phyloP scores from a whole-genome alignment of 371 early-diverging fungal genomes.

The Mortierella sp. region DNA sequence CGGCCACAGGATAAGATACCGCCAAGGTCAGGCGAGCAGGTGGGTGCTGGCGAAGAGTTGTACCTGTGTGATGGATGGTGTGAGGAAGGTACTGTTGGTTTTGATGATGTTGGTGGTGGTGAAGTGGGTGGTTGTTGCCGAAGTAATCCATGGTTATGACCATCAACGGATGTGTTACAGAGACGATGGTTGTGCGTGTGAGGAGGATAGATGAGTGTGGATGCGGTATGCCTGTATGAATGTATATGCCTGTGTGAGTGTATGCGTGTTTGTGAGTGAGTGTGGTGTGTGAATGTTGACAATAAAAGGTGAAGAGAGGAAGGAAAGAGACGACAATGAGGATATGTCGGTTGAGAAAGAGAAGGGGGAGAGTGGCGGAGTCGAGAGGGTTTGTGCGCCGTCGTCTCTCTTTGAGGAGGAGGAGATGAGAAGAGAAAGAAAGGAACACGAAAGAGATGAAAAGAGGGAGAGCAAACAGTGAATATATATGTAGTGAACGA shows the following conservation, averaged over 20 bases:
- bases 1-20: not conserved
- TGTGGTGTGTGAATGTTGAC: not conserved
- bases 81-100: no score
- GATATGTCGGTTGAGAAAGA: not conserved
- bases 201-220: not conserved
- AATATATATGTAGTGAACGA: no score
- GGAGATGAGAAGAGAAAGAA: not conserved
- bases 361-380: not conserved
- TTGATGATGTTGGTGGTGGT: not conserved
- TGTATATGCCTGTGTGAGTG: not conserved
- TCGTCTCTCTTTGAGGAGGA: no score
- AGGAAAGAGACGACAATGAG: not conserved
- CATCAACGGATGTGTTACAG: not conserved
- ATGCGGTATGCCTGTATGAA: not conserved
- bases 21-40: not conserved
- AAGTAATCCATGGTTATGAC: conserved; percentile 6
- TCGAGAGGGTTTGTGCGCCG: no score
- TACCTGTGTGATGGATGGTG: not conserved
- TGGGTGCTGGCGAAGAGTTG: not conserved
- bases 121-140: not conserved
- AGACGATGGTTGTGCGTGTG: not conserved
- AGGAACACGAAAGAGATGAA: no score
- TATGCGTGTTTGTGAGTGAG: not conserved
- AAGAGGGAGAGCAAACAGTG: no score
- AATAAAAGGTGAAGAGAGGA: not conserved